phyloP scores from a whole-genome alignment of 202 grass and related monocot species.

The Setaria italica region DNA sequence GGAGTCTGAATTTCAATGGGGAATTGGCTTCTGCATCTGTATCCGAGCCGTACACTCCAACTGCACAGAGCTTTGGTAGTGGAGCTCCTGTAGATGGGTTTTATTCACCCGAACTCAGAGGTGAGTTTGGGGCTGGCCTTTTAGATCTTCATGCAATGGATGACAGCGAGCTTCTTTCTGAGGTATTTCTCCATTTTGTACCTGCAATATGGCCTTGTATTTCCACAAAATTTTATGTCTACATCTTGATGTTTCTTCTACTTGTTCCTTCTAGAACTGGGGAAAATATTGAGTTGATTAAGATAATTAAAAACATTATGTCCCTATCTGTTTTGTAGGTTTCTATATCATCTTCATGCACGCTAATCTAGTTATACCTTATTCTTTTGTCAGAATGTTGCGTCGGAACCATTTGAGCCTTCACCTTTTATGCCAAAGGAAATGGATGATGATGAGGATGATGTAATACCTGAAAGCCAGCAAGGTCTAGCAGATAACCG shows the following conservation, averaged over 20 bases:
- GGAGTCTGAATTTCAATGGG: slow-evolving; percentile 84
- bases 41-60: slow-evolving; percentile 74
- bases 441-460: slow-evolving; percentile 70
- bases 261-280: slow-evolving; percentile 32
- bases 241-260: not conserved
- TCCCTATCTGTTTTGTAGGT: slow-evolving; percentile 32
- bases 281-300: slow-evolving; percentile 17
- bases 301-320: slow-evolving; percentile 12
- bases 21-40: slow-evolving; percentile 60
- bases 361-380: slow-evolving; percentile 25
- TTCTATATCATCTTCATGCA: slow-evolving; percentile 27
- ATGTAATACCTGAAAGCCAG: slow-evolving; percentile 57
- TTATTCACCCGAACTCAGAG: slow-evolving; percentile 95
- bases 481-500: slow-evolving; percentile 61
- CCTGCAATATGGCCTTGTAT: not conserved
- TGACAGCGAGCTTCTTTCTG: slow-evolving; percentile 89
- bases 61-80: slow-evolving; percentile 60
- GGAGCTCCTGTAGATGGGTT: slow-evolving; percentile 62
- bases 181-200: slow-evolving; percentile 57
- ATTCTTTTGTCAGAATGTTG: slow-evolving; percentile 70
- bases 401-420: slow-evolving; percentile 86
- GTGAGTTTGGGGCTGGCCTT: slow-evolving; percentile 97
- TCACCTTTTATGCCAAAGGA: slow-evolving; percentile 91
- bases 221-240: slow-evolving; percentile 1
- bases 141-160: slow-evolving; percentile 98